A percentile compares a stretch with the other conserved stretches of the same genome.
Evolutionary conservation across 208 protist species (phyloP).

Genomic region (Wallacemonas collosoma): DNA sequence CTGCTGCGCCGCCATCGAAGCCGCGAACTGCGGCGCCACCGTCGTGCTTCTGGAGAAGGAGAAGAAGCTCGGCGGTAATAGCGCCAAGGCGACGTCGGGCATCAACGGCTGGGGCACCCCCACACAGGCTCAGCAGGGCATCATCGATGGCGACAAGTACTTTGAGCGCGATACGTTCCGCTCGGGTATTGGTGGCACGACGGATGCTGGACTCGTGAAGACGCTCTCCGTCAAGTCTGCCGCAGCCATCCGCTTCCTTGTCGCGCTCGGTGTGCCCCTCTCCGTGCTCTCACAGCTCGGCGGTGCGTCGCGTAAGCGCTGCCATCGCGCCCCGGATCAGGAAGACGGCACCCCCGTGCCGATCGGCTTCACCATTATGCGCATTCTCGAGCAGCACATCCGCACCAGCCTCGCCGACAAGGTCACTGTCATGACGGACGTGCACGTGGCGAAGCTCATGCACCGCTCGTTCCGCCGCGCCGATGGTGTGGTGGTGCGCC

Average conservation of each 20-base stretch:
- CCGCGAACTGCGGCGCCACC: constrained; percentile 73
- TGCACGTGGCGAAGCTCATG: constrained; percentile 49
- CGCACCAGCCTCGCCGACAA: constrained; percentile 42
- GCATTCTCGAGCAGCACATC: constrained; percentile 79
- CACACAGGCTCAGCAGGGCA: constrained; percentile 72
- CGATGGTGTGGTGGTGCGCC: constrained; percentile 42
- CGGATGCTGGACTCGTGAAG: constrained; percentile 80
- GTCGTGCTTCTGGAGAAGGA: constrained; percentile 94
- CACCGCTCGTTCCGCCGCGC: constrained; percentile 27
- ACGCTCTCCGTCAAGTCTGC: constrained; percentile 78
- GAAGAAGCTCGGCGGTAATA: constrained; percentile 92
- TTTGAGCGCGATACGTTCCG: constrained; percentile 85
- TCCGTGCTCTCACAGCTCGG: constrained; percentile 89
- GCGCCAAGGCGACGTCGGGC: constrained; percentile 95
- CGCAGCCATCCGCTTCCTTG: constrained; percentile 82
- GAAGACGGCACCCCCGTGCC: constrained; percentile 79
- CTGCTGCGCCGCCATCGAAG: constrained; percentile 83
- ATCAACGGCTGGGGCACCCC: constrained; percentile 94
- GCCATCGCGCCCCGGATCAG: constrained; percentile 80
- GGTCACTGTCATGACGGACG: constrained; percentile 72
- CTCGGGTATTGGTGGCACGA: constrained; percentile 67
- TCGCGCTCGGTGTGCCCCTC: constrained; percentile 80
- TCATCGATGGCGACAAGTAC: constrained; percentile 71
- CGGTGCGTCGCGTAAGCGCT: constrained; percentile 85
- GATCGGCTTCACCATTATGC: constrained; percentile 92